phyloP scores from a whole-genome alignment of 2,329 filamentous ascomycete genomes.

The Pyricularia grisea region DNA sequence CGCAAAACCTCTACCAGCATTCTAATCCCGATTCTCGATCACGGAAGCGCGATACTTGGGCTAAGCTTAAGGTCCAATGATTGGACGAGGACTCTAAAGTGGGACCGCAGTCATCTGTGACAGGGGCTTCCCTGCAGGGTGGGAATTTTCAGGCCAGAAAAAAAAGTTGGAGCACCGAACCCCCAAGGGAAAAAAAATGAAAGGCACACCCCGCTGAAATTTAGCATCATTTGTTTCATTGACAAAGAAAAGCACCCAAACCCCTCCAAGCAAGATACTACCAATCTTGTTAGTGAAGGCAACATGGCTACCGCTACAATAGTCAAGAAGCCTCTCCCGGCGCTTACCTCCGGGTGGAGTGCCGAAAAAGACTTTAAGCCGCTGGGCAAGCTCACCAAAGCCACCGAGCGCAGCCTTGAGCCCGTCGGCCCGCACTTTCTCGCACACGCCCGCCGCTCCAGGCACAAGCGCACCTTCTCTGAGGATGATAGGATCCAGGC shows the following conservation, averaged over 20 bases:
- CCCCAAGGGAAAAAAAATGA: constrained; percentile 10
- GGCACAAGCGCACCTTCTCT: constrained; percentile 95
- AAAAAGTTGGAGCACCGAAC: neutral
- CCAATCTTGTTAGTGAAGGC: neutral
- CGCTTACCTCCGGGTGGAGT: constrained; percentile 71
- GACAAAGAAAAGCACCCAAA: neutral
- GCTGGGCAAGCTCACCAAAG: constrained; percentile 63
- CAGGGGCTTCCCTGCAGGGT: neutral
- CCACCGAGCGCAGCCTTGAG: constrained; percentile 82
- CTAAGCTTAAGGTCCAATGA: neutral
- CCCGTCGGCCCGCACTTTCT: constrained; percentile 97
- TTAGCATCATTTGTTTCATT: neutral
- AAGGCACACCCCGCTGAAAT: neutral
- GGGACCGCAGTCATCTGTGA: neutral
- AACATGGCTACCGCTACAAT: constrained; percentile 57
- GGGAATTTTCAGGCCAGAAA: constrained; percentile 1
- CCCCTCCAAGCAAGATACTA: neutral
- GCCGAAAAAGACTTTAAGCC: constrained; percentile 90
- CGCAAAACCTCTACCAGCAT: neutral
- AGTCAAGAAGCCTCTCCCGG: constrained; percentile 58
- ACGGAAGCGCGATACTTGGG: neutral
- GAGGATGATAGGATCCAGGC: constrained; percentile 98
- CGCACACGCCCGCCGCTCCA: constrained; percentile 88
- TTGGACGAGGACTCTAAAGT: neutral
- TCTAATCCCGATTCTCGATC: neutral